Conservation (phyloP, 129 eudicot genomes). For the Lonicera japonica region DNA sequence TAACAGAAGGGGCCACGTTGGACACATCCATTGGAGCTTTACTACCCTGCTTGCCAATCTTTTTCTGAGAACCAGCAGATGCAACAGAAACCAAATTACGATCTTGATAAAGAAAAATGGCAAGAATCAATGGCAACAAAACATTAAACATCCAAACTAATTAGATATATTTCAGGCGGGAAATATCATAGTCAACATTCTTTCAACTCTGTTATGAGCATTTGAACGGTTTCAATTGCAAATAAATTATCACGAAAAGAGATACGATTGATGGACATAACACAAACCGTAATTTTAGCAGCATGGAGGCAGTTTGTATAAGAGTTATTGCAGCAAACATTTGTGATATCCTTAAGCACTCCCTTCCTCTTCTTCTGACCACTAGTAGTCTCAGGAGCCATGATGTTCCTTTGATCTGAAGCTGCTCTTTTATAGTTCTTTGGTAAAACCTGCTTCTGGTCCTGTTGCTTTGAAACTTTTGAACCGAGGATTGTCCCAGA, state of each 20-base stretch:
- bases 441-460: conserved; percentile 16
- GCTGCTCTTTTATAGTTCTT: conserved; percentile 42
- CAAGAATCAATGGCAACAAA: too few relatives aligned
- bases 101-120: conserved; percentile 12
- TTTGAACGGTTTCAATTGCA: not conserved
- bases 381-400: conserved; percentile 14
- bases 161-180: conserved; percentile 7
- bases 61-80: conserved; percentile 35
- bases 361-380: conserved; percentile 41
- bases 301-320: conserved; percentile 37
- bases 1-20: conserved; percentile 26
- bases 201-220: not conserved
- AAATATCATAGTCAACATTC: not conserved
- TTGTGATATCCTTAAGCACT: conserved; percentile 51
- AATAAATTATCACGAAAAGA: not conserved
- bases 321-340: conserved; percentile 42
- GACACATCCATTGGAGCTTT: conserved; percentile 19
- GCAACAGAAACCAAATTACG: conserved; percentile 6
- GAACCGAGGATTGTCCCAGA: conserved; percentile 9
- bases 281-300: conserved; percentile 44
- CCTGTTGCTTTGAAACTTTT: conserved; percentile 35
- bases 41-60: conserved; percentile 23
- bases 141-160: not conserved
- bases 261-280: conserved; percentile 4
- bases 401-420: conserved; percentile 36